Conservation (phyloP, 1,284 basidiomycete genomes). For the Rhodotorula sp. region DNA sequence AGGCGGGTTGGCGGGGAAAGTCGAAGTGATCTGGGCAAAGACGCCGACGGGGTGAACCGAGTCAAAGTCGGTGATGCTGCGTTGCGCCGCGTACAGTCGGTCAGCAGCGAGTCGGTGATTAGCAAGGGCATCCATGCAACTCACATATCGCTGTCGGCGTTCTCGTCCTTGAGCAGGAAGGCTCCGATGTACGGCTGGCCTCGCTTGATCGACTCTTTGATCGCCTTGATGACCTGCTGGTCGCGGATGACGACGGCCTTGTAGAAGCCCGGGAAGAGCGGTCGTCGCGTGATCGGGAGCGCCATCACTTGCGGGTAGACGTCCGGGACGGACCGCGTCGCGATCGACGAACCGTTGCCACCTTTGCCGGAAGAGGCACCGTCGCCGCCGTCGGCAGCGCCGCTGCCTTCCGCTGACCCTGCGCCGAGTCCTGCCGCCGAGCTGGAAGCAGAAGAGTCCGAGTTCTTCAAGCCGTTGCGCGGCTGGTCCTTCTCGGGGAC, state of each 20-base stretch:
- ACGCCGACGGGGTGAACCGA: constrained; percentile 93
- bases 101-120: too few species aligned
- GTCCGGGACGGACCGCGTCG: constrained; percentile 34
- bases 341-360: constrained; percentile 18
- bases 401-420: not conserved
- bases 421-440: constrained; percentile 10
- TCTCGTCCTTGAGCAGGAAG: constrained; percentile 93
- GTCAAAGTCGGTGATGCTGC: constrained; percentile 72
- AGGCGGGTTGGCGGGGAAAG: constrained; percentile 64
- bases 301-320: constrained; percentile 90
- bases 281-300: constrained; percentile 90
- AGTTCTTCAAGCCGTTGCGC: constrained; percentile 4
- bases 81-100: not conserved
- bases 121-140: not conserved
- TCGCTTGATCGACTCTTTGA: constrained; percentile 94
- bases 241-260: constrained; percentile 92
- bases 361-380: not conserved
- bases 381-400: not conserved
- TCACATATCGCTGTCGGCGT: constrained; percentile 80
- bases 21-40: constrained; percentile 95
- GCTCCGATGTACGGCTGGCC: constrained; percentile 98
- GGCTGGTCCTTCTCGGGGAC: constrained; percentile 15
- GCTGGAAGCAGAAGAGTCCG: not conserved
- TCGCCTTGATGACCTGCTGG: constrained; percentile 86
- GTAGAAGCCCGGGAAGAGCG: constrained; percentile 97